These are phyloP conservation scores for Protoeuglena noctilucae DNA, from an alignment of 139 green algal species.

Conservation along the genomic window DNA sequence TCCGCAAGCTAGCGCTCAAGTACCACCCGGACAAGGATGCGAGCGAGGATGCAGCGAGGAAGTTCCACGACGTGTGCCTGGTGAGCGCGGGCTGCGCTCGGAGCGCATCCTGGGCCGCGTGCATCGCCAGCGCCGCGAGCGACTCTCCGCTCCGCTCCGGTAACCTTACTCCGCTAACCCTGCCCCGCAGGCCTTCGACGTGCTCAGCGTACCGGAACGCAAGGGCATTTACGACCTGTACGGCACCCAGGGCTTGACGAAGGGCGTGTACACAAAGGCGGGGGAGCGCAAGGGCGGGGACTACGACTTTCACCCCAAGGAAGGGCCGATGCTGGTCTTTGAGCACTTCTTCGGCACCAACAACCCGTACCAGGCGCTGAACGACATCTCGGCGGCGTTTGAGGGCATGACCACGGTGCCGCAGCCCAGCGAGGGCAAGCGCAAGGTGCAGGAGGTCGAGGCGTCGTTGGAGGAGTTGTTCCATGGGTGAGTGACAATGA, in stretches of 20 bases:
- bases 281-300: conserved; percentile 2
- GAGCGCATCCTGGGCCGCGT: no score
- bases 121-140: no score
- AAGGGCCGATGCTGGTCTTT: background rate
- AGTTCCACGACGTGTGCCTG: no score
- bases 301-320: conserved; percentile 1
- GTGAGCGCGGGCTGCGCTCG: no score
- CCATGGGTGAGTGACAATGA: no score
- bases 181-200: conserved; percentile 6
- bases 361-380: conserved; percentile 2
- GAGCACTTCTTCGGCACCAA: conserved; percentile 4
- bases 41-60: no score
- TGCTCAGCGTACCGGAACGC: conserved; percentile 1
- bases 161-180: no score
- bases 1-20: no score
- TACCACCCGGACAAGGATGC: no score
- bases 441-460: background rate
- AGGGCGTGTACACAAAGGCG: conserved; percentile 3
- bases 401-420: background rate
- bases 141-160: no score
- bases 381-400: conserved; percentile 3
- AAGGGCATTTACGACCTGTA: conserved; percentile 6
- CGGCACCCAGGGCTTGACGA: conserved; percentile 3
- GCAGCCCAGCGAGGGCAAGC: background rate
- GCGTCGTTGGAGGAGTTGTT: conserved; percentile 3